Percentiles rank a stretch among this genome's conserved stretches.
phyloP scores from a whole-genome alignment of 306 rosid species.

The Gynostemma pentaphyllum region DNA sequence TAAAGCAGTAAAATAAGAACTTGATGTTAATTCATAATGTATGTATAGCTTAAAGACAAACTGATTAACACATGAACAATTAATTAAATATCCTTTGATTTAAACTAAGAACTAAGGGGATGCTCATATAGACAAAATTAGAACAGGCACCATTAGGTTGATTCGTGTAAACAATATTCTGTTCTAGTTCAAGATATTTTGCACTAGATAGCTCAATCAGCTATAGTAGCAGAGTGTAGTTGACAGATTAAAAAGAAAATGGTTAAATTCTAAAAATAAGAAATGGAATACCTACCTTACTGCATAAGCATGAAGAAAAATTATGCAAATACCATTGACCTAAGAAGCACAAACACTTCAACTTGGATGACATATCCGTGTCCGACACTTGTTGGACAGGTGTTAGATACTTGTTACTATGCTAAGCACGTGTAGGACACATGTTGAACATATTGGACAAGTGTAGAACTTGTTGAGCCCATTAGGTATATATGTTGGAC shows the following conservation, averaged over 20 bases:
- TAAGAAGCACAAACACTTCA: too few relatives aligned
- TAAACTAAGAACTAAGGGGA: neutral
- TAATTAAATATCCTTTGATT: neutral
- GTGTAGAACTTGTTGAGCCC: too few relatives aligned
- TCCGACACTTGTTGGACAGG: too few relatives aligned
- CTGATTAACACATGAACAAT: neutral
- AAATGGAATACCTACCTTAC: neutral
- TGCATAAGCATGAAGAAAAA: neutral
- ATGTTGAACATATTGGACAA: too few relatives aligned
- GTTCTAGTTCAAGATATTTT: neutral
- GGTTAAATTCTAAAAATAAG: neutral
- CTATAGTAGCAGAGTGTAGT: neutral
- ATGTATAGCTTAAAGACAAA: neutral
- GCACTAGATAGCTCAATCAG: neutral
- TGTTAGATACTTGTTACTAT: too few relatives aligned
- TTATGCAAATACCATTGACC: neutral
- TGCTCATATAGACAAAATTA: neutral
- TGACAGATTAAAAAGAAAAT: neutral
- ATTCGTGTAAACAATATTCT: too few relatives aligned
- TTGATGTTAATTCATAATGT: neutral
- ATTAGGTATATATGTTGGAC: too few relatives aligned
- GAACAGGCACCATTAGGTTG: neutral
- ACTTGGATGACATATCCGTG: too few relatives aligned
- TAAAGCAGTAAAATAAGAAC: slow-evolving; percentile 13
- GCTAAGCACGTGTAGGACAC: too few relatives aligned